phyloP scores from a whole-genome alignment of 257 asterid species.

The Primulina eburnea region DNA sequence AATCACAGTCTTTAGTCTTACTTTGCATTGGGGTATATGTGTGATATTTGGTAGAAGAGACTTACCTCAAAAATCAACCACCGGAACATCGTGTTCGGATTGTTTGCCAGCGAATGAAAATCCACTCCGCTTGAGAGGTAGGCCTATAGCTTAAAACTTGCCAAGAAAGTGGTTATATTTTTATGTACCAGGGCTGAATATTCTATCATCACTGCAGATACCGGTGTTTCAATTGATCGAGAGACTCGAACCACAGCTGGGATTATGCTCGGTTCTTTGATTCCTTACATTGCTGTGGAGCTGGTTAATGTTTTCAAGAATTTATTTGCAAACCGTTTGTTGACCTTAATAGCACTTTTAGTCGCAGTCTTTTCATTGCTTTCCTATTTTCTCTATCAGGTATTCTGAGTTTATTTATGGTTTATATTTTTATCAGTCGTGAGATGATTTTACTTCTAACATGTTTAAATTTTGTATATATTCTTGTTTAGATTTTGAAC shows the following conservation, averaged over 20 bases:
- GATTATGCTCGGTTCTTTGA: conserved; percentile 48
- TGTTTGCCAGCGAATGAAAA: conserved; percentile 28
- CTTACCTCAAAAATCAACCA: conserved; percentile 19
- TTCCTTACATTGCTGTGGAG: conserved; percentile 47
- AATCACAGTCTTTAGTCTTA: conserved; percentile 44
- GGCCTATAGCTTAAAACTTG: not conserved
- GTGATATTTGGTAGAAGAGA: conserved; percentile 37
- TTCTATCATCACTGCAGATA: conserved; percentile 25
- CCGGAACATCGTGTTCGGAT: conserved; percentile 2
- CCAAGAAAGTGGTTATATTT: not conserved
- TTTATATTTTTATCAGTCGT: not conserved
- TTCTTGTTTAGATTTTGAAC: conserved; percentile 35
- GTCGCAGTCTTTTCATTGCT: conserved; percentile 32
- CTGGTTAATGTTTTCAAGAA: conserved; percentile 26
- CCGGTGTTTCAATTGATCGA: conserved; percentile 37
- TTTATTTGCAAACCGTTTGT: conserved; percentile 24
- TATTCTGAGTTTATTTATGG: not conserved
- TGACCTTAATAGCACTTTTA: conserved; percentile 38
- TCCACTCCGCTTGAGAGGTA: conserved; percentile 26
- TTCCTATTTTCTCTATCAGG: conserved; percentile 47
- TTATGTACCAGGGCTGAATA: not conserved
- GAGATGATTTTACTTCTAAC: not conserved
- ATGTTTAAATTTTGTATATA: not conserved
- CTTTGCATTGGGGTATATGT: conserved; percentile 49
- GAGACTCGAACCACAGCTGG: conserved; percentile 45